Base-by-base conservation (phyloP, 192 early-diverging fungal species). In the Rhizophagus sp. region DNA sequence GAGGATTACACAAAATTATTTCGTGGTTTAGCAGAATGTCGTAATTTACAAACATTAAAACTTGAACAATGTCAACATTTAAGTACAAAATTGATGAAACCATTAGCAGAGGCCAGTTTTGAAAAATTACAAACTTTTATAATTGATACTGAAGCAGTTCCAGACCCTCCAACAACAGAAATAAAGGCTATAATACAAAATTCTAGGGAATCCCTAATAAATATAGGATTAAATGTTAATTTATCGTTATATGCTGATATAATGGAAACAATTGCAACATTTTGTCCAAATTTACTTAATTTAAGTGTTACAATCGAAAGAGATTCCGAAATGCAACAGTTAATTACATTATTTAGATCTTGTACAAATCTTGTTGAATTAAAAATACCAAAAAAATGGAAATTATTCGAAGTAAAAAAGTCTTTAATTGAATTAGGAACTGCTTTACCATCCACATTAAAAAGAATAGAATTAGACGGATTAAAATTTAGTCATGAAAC, bases 21-120 rank as follows among this genome's bases (percentile, higher is more conserved):
- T 49, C 3, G 4, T 33, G 47, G 47, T 39, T 73, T 73, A 52
- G 27, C 47, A 27, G 47, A 73, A 73, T 73, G 71, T 27, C 30
- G n/a, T 52, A 73, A 73, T 17, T 73, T 73, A 50, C 24, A 73
- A 73, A 25, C 27, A 27, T 49, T 73, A 50, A 73, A 73, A 73
- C 17, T 73, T 50, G 44, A 50, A 52, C 19, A 73, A 50, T 73
- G 71, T 50, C 15, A 52, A 27, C 24, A 73, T 57, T 73, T 73
- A 49, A 50, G 24, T 25, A 50, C 71, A n/a, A 73, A n/a, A 33
- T 15, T 73, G 11, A 73, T 73, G 71, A 52, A 50, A 73, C 71
- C 71, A 17, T 73, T 73, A 50, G 47, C 47, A 27, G 12, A 73
- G 24, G 71, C 47, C 0, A 47, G 22, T 25, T 73, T 73, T 50